These are phyloP conservation scores for Mucor circinelloides DNA, from an alignment of 371 early-diverging fungal genomes.

Conservation along the genomic window DNA sequence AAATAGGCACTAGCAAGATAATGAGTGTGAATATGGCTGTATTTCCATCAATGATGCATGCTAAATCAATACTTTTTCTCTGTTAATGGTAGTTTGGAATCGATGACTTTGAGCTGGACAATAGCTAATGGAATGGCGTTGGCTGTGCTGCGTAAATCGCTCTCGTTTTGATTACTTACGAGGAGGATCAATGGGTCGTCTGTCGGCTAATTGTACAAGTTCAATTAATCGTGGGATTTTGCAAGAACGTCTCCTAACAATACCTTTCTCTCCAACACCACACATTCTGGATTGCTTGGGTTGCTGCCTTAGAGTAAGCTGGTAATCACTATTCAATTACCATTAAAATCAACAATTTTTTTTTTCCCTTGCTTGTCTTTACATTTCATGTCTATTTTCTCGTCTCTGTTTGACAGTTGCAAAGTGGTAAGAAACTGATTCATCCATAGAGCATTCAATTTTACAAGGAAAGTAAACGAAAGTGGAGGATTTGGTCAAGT, in stretches of 20 bases:
- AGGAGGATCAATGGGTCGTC: slow-evolving; percentile 94
- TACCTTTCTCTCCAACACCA: slow-evolving; percentile 91
- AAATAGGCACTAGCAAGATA: slow-evolving; percentile 46
- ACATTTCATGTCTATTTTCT: slow-evolving; percentile 60
- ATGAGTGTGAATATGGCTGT: not conserved
- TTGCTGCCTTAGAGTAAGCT: slow-evolving; percentile 83
- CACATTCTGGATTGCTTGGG: slow-evolving; percentile 94
- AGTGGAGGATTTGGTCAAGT: not conserved
- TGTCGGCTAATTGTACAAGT: slow-evolving; percentile 65
- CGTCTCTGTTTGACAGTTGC: slow-evolving; percentile 58
- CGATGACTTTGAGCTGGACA: slow-evolving; percentile 74
- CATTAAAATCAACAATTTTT: not conserved
- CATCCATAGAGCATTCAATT: slow-evolving; percentile 41
- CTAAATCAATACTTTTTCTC: slow-evolving; percentile 37
- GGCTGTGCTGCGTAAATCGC: not conserved
- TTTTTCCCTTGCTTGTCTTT: slow-evolving; percentile 4
- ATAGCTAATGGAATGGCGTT: slow-evolving; percentile 53
- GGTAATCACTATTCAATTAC: slow-evolving; percentile 54
- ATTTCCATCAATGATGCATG: too few relatives aligned
- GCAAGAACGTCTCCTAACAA: not conserved
- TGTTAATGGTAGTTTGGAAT: slow-evolving; percentile 43
- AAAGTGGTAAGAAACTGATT: slow-evolving; percentile 61
- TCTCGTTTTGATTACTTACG: slow-evolving; percentile 36
- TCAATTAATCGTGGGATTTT: not conserved
- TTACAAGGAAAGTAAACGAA: slow-evolving; percentile 1